Conservation (phyloP, 2,329 filamentous ascomycete species). For the Exophiala sideris region DNA sequence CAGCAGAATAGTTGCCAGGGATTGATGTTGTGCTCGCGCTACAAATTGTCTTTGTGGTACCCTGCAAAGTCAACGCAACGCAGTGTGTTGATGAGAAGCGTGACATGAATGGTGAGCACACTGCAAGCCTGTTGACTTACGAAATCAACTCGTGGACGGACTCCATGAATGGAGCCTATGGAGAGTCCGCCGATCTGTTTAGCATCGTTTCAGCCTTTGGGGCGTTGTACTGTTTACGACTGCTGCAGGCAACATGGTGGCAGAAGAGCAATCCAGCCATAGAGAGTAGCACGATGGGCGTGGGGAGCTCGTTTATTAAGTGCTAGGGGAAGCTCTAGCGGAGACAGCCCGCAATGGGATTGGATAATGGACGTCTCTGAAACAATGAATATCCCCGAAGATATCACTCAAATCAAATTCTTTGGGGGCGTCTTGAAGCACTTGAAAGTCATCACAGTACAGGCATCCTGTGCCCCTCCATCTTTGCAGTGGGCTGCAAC, state of each 20-base stretch:
- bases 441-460: too few species aligned
- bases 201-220: slow-evolving; percentile 1
- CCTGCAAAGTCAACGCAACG: background rate
- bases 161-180: background rate
- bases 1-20: background rate
- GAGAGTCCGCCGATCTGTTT: background rate
- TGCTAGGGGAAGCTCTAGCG: background rate
- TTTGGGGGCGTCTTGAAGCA: too few species aligned
- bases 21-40: background rate
- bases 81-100: background rate
- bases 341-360: too few species aligned
- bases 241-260: background rate
- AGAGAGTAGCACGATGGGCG: too few species aligned
- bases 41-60: background rate
- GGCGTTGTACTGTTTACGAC: background rate
- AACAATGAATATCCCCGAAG: too few species aligned
- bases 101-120: background rate
- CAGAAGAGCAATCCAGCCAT: too few species aligned
- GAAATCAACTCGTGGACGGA: background rate
- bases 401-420: too few species aligned
- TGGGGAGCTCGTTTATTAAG: too few species aligned
- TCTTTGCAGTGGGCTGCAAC: too few species aligned
- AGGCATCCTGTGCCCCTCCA: too few species aligned
- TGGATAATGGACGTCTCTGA: too few species aligned
- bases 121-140: background rate